Conservation (phyloP, 257 asterid genomes). For the Hygrophila difformis region DNA sequence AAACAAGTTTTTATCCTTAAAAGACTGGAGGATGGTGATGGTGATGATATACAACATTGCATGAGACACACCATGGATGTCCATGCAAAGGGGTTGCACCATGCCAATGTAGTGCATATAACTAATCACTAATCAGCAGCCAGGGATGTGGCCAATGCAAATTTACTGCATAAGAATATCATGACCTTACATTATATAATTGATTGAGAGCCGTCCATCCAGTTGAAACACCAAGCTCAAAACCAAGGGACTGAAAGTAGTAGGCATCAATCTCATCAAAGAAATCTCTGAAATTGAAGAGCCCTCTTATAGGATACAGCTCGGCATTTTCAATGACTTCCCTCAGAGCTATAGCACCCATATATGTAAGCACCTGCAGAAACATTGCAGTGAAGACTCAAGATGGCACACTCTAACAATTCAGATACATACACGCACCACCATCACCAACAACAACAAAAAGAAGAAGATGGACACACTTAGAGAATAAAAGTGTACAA, state of each 20-base stretch:
- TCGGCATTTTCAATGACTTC: conserved; percentile 78
- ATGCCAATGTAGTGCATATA: too few species aligned
- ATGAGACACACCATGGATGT: too few species aligned
- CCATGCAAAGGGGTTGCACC: too few species aligned
- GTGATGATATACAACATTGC: too few species aligned
- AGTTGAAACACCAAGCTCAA: conserved; percentile 86
- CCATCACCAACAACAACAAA: too few species aligned
- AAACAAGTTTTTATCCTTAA: too few species aligned
- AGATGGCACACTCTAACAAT: neutral
- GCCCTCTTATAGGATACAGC: conserved; percentile 82
- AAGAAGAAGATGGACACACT: too few species aligned
- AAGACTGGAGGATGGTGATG: too few species aligned
- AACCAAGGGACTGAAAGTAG: conserved; percentile 72
- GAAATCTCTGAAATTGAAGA: conserved; percentile 72
- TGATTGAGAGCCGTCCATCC: conserved; percentile 85
- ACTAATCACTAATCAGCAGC: too few species aligned
- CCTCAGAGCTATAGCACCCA: conserved; percentile 77
- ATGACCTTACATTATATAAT: conserved; percentile 64
- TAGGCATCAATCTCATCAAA: conserved; percentile 68
- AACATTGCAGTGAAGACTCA: conserved; percentile 7
- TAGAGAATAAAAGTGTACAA: too few species aligned
- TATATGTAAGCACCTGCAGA: conserved; percentile 72
- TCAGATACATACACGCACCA: too few species aligned
- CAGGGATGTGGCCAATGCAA: neutral
- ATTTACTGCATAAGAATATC: conserved; percentile 3